A percentile compares a stretch with the other conserved stretches of the same genome.
Evolutionary conservation across 2,329 filamentous ascomycete species (phyloP).

Genomic region (Akanthomyces uredinophilus): DNA sequence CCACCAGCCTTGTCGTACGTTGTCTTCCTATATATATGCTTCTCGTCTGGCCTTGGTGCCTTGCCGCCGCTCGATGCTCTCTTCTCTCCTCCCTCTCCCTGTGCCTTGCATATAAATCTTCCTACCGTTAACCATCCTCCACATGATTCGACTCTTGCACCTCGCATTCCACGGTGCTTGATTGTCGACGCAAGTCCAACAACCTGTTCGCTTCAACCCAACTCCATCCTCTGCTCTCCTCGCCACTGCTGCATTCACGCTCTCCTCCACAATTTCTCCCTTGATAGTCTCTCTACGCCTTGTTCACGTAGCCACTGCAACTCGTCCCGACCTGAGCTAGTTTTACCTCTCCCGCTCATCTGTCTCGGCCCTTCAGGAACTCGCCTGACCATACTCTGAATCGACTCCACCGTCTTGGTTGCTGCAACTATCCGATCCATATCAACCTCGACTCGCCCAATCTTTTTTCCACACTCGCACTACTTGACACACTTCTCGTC

Average conservation of each 20-base stretch:
- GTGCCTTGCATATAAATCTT: not conserved
- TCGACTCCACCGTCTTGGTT: not conserved
- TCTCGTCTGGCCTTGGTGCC: constrained; percentile 14
- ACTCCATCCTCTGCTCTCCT: not conserved
- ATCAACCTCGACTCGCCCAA: constrained; percentile 10
- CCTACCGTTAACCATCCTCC: not conserved
- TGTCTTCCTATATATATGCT: constrained; percentile 11
- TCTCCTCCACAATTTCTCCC: constrained; percentile 3
- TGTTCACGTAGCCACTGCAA: not conserved
- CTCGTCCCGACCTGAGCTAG: not conserved
- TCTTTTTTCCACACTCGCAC: not conserved
- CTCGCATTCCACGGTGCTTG: not conserved
- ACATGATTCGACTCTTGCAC: not conserved
- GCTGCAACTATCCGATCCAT: not conserved
- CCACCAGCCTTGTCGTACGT: constrained; percentile 7
- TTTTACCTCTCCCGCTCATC: not conserved
- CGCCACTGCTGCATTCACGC: constrained; percentile 8
- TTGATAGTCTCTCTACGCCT: not conserved
- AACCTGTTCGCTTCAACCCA: not conserved
- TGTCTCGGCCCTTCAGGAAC: constrained; percentile 8
- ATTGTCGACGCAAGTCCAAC: not conserved
- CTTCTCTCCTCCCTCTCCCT: not conserved
- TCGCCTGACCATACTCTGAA: not conserved
- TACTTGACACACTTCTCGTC: not conserved
- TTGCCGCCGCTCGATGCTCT: constrained; percentile 11